phyloP scores from a whole-genome alignment of 2,329 filamentous ascomycete species.

The Clonostachys rhizophaga region DNA sequence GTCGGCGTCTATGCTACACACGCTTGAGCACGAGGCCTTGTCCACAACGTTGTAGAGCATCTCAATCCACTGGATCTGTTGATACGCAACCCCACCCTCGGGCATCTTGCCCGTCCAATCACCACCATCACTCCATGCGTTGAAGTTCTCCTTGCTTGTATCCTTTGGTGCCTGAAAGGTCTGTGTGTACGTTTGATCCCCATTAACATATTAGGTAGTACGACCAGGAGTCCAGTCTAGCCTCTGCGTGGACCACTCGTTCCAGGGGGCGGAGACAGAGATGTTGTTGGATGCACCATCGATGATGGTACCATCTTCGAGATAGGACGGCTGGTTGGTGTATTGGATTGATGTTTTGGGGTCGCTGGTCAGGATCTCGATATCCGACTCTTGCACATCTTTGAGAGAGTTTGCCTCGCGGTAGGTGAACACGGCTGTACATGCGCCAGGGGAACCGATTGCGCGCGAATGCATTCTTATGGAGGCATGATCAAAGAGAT shows the following conservation, averaged over 20 bases:
- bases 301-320: constrained; percentile 34
- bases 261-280: constrained; percentile 39
- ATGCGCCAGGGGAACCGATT: constrained; percentile 36
- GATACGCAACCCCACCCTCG: constrained; percentile 37
- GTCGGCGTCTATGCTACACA: constrained; percentile 32
- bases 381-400: constrained; percentile 41
- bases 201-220: constrained; percentile 50
- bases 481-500: constrained; percentile 16
- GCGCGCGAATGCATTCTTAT: constrained; percentile 44
- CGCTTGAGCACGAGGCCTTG: constrained; percentile 17
- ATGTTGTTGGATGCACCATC: constrained; percentile 29
- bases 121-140: constrained; percentile 55
- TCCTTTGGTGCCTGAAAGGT: constrained; percentile 49
- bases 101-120: constrained; percentile 53
- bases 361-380: constrained; percentile 44
- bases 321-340: constrained; percentile 54
- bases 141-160: constrained; percentile 44
- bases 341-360: constrained; percentile 38
- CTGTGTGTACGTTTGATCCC: constrained; percentile 39
- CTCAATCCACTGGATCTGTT: constrained; percentile 59
- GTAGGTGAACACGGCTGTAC: constrained; percentile 49
- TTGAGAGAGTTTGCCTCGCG: constrained; percentile 18
- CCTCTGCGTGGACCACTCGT: constrained; percentile 50
- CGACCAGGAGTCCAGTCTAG: constrained; percentile 52
- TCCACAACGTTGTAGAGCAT: constrained; percentile 40